phyloP scores from a whole-genome alignment of 2,329 filamentous ascomycete genomes.

The Fusarium sp. region DNA sequence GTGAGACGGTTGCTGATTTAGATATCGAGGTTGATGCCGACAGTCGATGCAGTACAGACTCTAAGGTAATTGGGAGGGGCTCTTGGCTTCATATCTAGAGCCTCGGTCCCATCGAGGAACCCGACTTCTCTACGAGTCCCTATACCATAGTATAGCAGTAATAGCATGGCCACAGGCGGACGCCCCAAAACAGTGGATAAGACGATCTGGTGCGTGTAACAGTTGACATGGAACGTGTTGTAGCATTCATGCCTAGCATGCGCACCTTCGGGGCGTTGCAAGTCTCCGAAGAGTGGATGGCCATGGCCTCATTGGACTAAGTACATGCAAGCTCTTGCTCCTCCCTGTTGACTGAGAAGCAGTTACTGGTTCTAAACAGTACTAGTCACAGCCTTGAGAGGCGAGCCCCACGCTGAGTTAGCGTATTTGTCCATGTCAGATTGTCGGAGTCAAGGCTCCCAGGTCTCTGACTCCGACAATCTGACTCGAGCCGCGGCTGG shows the following conservation, averaged over 20 bases:
- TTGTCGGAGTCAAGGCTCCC: background rate
- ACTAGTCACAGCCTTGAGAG: background rate
- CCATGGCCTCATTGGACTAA: background rate
- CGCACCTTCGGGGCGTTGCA: background rate
- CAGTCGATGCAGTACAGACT: too few species aligned
- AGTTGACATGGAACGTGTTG: background rate
- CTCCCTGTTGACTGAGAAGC: fast-evolving
- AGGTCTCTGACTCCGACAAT: background rate
- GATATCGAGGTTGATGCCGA: background rate
- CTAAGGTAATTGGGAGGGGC: fast-evolving
- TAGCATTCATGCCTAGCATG: background rate
- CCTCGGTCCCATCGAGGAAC: background rate
- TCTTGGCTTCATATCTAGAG: background rate
- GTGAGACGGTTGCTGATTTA: fast-evolving
- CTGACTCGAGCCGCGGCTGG: background rate
- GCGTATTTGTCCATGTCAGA: background rate
- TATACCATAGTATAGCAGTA: too few species aligned
- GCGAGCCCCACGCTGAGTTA: fast-evolving
- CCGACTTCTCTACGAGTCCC: background rate
- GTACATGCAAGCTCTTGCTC: background rate
- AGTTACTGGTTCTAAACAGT: fast-evolving
- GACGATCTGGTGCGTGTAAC: background rate
- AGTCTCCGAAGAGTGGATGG: background rate
- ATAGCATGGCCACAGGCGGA: too few species aligned
- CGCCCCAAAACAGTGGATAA: fast-evolving